Evolutionary conservation across 2,329 filamentous ascomycete species (phyloP).

Genomic region (Microdochium bolleyi): DNA sequence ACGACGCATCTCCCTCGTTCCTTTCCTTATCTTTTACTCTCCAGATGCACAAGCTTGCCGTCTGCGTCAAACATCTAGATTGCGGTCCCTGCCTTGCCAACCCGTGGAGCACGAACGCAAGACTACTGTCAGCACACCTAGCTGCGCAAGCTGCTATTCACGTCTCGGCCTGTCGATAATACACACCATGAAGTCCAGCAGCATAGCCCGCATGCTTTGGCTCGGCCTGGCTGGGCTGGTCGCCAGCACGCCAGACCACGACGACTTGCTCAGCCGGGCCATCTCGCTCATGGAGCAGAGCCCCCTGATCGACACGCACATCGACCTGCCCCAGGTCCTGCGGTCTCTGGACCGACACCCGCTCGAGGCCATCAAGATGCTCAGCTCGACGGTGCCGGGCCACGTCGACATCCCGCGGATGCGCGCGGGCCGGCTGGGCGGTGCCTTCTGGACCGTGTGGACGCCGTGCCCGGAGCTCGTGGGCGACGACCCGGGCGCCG

Average conservation of each 20-base stretch:
- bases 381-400: conserved; percentile 21
- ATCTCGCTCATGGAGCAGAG: background rate
- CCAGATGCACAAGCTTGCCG: too few relatives aligned
- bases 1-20: too few relatives aligned
- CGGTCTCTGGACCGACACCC: background rate
- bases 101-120: too few relatives aligned
- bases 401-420: conserved; percentile 61
- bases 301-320: background rate
- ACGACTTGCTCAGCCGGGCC: background rate
- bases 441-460: conserved; percentile 64
- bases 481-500: conserved; percentile 25
- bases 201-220: too few relatives aligned
- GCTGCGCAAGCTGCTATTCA: too few relatives aligned
- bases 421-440: conserved; percentile 47
- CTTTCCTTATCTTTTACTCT: too few relatives aligned
- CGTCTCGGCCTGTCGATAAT: too few relatives aligned
- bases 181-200: too few relatives aligned
- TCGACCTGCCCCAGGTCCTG: background rate
- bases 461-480: conserved; percentile 53
- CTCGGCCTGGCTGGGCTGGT: background rate
- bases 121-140: too few relatives aligned
- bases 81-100: too few relatives aligned
- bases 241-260: background rate
- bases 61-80: too few relatives aligned
- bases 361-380: background rate